Base-by-base conservation (phyloP, 2,329 filamentous ascomycete species). In the Ophiobolus disseminans region DNA sequence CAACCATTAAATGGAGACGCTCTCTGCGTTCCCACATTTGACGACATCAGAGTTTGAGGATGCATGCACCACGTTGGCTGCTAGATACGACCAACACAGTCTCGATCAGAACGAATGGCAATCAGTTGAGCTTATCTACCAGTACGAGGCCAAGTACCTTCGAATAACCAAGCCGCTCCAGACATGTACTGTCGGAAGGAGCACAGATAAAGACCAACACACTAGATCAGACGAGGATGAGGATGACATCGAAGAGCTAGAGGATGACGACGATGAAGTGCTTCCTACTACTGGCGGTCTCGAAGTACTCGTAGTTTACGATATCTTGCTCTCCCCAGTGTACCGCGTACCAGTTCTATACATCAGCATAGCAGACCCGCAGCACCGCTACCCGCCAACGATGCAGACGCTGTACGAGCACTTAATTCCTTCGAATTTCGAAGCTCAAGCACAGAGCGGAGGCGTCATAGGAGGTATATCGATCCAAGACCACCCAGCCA, bases 401-500 rank as follows among this genome's bases (percentile, higher is more conserved):
- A 62, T 71, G 50, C 56, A 69, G 5, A 66, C 66, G 1, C 49
- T 78, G 14, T 71, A 76, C 47, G 44, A 59, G 6, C 38, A 71
- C 31, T 52, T 79, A 4, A 69, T 79, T 6, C 69, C 73, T 1
- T 40, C 55, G 2, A 46, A 58, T 0, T 70, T 69, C 59, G 65
- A 50, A 31, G 23, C 61, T 1, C 70, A 75, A 40, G 50, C 75
- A 6, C 55, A 68, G 22, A 53, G 48, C 20, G 61, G 69, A 3
- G 75, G 76, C 3, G 56, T 75, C 1, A 66, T 75, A 19, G 74
- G 74, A n/a, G 74, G 65, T 7, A 62, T 75, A 9, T 72, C 72
- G 2, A 57, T 74, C 21, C 63, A 66, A 11, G 86, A 95, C 73
- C 91, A 97, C 79, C 93, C 94, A 42, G 74, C 89, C 50, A 90